These are phyloP conservation scores for Saccharomycopsis sp. DNA, from an alignment of 805 yeast genomes.

Conservation along the genomic window DNA sequence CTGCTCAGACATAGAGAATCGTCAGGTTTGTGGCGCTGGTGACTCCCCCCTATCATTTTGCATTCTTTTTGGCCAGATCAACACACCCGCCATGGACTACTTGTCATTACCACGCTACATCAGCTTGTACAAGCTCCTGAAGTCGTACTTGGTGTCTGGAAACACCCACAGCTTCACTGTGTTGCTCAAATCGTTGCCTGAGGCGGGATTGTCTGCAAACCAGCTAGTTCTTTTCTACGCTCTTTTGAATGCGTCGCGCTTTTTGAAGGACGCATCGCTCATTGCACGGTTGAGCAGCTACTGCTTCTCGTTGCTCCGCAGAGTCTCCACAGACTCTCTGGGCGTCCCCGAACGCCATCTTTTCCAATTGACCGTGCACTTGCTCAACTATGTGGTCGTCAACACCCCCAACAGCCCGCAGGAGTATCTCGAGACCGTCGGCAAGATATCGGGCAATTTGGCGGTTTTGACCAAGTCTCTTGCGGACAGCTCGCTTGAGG, in stretches of 20 bases:
- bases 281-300: not conserved
- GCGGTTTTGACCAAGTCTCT: not conserved
- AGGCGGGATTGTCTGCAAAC: not conserved
- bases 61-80: too few species aligned
- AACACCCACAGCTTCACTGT: not conserved
- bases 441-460: not conserved
- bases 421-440: not conserved
- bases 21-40: too few species aligned
- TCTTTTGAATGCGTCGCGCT: conserved; percentile 3
- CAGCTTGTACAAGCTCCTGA: not conserved
- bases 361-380: conserved; percentile 13
- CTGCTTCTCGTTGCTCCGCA: conserved; percentile 1
- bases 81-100: not conserved
- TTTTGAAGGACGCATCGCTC: not conserved
- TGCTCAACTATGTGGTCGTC: conserved; percentile 9
- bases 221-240: conserved; percentile 16
- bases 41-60: too few species aligned
- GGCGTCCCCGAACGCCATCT: not conserved
- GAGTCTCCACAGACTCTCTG: not conserved
- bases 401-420: not conserved
- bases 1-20: too few species aligned
- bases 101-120: not conserved
- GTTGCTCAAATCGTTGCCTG: not conserved
- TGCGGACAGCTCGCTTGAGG: not conserved
- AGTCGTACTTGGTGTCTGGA: not conserved